phyloP scores from a whole-genome alignment of 129 eudicot species.

The Centella asiatica region DNA sequence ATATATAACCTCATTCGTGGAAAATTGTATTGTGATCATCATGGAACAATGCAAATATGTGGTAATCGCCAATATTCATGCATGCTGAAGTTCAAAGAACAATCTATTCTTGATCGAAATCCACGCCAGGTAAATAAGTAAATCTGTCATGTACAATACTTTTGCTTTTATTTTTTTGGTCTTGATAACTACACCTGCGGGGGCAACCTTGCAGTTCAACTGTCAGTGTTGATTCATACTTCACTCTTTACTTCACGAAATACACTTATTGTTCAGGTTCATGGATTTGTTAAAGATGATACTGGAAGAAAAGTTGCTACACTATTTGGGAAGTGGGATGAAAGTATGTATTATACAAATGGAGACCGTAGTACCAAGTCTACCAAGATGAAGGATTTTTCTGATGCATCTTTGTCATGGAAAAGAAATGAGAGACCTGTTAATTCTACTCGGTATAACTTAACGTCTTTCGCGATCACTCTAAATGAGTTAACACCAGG shows the following conservation, averaged over 20 bases:
- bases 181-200: background rate
- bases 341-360: conserved; percentile 47
- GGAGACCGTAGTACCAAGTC: conserved; percentile 10
- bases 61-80: conserved; percentile 45
- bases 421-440: conserved; percentile 15
- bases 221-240: background rate
- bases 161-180: background rate
- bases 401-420: conserved; percentile 10
- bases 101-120: conserved; percentile 42
- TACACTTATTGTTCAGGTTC: conserved; percentile 20
- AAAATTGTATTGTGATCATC: conserved; percentile 56
- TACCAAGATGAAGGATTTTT: conserved; percentile 4
- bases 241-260: background rate
- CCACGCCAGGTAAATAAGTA: conserved; percentile 37
- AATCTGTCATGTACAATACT: background rate
- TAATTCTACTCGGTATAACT: conserved; percentile 67
- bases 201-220: background rate
- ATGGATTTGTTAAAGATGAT: conserved; percentile 33
- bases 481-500: conserved; percentile 82
- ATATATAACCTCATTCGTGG: conserved; percentile 50
- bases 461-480: conserved; percentile 82
- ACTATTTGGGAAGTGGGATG: conserved; percentile 27
- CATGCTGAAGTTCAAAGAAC: conserved; percentile 49
- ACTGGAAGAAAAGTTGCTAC: conserved; percentile 32
- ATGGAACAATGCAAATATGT: conserved; percentile 42